phyloP scores from a whole-genome alignment of 169 alveolate genomes.

The Plasmodium coatneyi region DNA sequence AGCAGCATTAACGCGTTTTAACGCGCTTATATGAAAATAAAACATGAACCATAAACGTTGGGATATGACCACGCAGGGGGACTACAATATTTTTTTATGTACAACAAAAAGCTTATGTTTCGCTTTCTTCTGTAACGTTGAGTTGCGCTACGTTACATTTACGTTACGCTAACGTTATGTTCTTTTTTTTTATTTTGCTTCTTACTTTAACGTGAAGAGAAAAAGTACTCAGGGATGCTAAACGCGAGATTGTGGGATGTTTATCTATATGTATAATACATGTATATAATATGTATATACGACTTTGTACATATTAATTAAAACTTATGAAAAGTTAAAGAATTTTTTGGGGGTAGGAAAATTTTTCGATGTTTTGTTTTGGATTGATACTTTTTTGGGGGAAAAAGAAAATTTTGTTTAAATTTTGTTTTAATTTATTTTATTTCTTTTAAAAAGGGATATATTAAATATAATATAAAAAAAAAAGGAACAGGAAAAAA shows the following conservation, averaged over 20 bases:
- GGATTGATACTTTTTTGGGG: neutral
- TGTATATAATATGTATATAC: neutral
- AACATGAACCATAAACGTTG: neutral
- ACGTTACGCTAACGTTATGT: neutral
- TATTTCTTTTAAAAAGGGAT: neutral
- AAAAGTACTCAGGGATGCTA: neutral
- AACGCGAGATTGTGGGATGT: neutral
- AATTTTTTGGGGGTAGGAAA: neutral
- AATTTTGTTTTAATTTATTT: neutral
- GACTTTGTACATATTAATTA: neutral
- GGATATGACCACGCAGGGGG: neutral
- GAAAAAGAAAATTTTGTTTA: neutral
- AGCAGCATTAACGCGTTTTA: neutral
- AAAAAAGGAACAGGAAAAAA: neutral
- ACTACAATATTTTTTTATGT: neutral
- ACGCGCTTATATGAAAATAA: neutral
- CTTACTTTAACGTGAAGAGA: neutral
- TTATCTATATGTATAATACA: neutral
- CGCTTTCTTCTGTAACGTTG: neutral
- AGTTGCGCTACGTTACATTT: neutral
- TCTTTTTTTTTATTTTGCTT: neutral
- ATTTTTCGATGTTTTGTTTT: neutral
- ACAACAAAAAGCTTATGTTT: neutral
- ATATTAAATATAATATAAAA: neutral
- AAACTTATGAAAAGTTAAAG: neutral